A percentile compares a stretch with the other conserved stretches of the same genome.
These are phyloP conservation scores for Penicillium tannophilum DNA, from an alignment of 495 filamentous ascomycete genomes.

Conservation along the genomic window DNA sequence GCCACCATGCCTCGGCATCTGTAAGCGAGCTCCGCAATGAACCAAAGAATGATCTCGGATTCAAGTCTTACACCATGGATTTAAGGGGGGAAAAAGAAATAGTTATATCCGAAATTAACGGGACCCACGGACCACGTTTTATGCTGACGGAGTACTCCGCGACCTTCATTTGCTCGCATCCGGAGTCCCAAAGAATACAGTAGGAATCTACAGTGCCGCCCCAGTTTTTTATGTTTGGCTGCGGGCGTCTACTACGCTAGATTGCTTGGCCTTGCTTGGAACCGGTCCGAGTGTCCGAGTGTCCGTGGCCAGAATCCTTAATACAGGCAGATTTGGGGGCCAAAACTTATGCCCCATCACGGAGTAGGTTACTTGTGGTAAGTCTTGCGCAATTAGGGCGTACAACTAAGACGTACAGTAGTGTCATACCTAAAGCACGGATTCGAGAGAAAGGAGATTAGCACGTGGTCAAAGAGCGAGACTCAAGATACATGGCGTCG, in stretches of 20 bases:
- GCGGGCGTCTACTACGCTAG: slow-evolving; percentile 27
- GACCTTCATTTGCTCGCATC: neutral
- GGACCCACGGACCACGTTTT: slow-evolving; percentile 29
- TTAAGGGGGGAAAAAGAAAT: neutral
- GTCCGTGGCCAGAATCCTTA: neutral
- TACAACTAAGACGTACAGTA: neutral
- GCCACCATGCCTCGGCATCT: slow-evolving; percentile 9
- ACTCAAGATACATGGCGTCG: too few relatives aligned
- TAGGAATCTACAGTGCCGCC: neutral
- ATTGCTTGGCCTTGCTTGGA: slow-evolving; percentile 35
- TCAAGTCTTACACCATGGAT: neutral
- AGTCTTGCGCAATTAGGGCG: neutral
- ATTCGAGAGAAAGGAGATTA: neutral
- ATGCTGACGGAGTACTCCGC: slow-evolving; percentile 20
- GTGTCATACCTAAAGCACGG: neutral
- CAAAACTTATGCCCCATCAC: neutral
- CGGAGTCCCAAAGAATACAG: neutral
- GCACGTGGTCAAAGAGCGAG: neutral
- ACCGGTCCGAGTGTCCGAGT: slow-evolving; percentile 21
- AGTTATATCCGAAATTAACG: slow-evolving; percentile 5
- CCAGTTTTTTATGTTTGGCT: slow-evolving; percentile 25
- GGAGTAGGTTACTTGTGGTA: neutral
- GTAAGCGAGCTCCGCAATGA: slow-evolving; percentile 26
- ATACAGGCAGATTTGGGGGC: neutral
- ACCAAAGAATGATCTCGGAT: neutral